Evolutionary conservation across 148 eudicot species (phyloP).

Genomic region (Chenopodium berlandieri): DNA sequence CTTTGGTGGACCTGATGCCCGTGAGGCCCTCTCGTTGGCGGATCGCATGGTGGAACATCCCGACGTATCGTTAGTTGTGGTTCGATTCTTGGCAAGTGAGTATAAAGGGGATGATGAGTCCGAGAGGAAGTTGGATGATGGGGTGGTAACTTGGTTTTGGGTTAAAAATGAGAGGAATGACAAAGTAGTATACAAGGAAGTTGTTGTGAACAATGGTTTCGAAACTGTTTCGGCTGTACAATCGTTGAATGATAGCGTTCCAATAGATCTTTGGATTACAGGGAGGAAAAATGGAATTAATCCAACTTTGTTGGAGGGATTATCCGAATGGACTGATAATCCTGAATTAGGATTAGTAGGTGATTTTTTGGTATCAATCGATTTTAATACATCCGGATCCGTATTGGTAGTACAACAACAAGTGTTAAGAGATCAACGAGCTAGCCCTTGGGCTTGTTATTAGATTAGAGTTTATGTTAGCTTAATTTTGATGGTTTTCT

Average conservation of each 20-base stretch:
- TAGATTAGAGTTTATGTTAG: neutral
- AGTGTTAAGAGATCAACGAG: constrained; percentile 51
- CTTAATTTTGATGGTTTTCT: neutral
- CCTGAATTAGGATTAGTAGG: constrained; percentile 72
- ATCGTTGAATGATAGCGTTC: constrained; percentile 34
- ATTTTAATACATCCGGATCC: constrained; percentile 47
- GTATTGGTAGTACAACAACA: constrained; percentile 85
- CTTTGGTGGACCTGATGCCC: constrained; percentile 76
- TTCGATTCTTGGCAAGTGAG: constrained; percentile 53
- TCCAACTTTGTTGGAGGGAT: constrained; percentile 52
- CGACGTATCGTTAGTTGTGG: constrained; percentile 41
- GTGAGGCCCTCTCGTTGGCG: constrained; percentile 70
- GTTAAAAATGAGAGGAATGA: constrained; percentile 72
- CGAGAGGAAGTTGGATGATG: constrained; percentile 86
- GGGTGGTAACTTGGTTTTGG: constrained; percentile 85
- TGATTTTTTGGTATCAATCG: constrained; percentile 57
- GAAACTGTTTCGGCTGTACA: constrained; percentile 65
- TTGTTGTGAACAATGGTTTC: constrained; percentile 59
- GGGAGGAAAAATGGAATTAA: constrained; percentile 69
- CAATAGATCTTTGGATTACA: constrained; percentile 71
- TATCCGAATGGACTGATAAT: constrained; percentile 60
- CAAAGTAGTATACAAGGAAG: constrained; percentile 62
- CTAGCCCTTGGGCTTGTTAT: constrained; percentile 34
- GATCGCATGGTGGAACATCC: constrained; percentile 56
- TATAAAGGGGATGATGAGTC: constrained; percentile 44